These are phyloP conservation scores for Trichoderma gamsii DNA, from an alignment of 495 filamentous ascomycete species.

Conservation along the genomic window DNA sequence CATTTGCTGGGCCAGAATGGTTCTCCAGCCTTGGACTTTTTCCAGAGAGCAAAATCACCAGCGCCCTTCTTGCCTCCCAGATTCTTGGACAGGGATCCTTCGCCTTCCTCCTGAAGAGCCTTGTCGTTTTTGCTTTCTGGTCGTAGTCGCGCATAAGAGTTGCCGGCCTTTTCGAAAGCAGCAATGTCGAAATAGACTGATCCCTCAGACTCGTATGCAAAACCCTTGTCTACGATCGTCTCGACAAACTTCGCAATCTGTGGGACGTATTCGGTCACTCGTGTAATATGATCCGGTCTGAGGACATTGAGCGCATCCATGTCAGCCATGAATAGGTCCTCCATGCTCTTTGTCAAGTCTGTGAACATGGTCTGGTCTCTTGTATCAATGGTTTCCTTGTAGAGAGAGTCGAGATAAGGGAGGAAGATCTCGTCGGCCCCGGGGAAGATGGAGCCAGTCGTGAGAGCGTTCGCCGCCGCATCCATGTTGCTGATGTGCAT, in stretches of 20 bases:
- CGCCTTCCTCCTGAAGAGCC: conserved; percentile 78
- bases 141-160: conserved; percentile 77
- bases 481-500: conserved; percentile 83
- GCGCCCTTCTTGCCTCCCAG: conserved; percentile 59
- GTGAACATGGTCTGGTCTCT: conserved; percentile 67
- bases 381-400: conserved; percentile 67
- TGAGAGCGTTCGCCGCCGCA: conserved; percentile 53
- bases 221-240: conserved; percentile 74
- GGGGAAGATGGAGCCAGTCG: conserved; percentile 37
- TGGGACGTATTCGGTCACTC: conserved; percentile 83
- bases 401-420: conserved; percentile 74
- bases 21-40: conserved; percentile 85
- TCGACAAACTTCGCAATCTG: conserved; percentile 70
- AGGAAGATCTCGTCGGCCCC: conserved; percentile 63
- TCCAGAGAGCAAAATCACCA: conserved; percentile 92
- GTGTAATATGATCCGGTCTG: conserved; percentile 70
- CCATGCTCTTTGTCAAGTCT: conserved; percentile 73
- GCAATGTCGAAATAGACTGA: conserved; percentile 93
- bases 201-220: conserved; percentile 78
- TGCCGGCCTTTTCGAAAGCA: conserved; percentile 76
- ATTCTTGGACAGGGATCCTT: conserved; percentile 73
- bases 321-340: conserved; percentile 76
- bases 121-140: conserved; percentile 83
- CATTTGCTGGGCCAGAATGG: conserved; percentile 83
- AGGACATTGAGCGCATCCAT: conserved; percentile 83